Conservation (phyloP, 2,329 filamentous ascomycete genomes). For the Neophaeococcomyces mojaviensis region DNA sequence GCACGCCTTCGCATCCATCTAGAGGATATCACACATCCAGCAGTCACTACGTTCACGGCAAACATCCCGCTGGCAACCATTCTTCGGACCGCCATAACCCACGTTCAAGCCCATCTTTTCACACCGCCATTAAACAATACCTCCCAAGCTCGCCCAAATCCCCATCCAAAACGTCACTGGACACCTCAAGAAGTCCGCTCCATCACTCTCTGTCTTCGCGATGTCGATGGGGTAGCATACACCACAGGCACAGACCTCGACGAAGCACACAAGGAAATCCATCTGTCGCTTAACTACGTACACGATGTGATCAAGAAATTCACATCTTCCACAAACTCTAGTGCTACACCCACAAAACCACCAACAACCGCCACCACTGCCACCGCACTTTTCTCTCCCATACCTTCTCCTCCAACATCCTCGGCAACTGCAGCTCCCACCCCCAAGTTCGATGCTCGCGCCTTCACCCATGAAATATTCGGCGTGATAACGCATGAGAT, state of each 20-base stretch:
- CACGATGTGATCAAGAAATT: constrained; percentile 27
- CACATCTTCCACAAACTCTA: neutral
- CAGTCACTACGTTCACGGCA: constrained; percentile 59
- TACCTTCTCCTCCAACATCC: constrained; percentile 13
- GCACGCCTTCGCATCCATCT: constrained; percentile 22
- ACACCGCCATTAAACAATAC: constrained; percentile 21
- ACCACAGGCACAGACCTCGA: constrained; percentile 75
- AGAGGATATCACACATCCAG: constrained; percentile 46
- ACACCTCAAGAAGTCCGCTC: constrained; percentile 63
- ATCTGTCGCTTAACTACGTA: constrained; percentile 75
- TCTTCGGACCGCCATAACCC: constrained; percentile 55
- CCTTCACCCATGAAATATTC: constrained; percentile 52
- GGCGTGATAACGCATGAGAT: constrained; percentile 88
- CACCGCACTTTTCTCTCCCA: neutral
- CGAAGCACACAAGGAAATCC: constrained; percentile 83
- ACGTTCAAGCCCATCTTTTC: constrained; percentile 70
- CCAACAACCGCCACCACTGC: constrained; percentile 25
- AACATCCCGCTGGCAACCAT: constrained; percentile 56
- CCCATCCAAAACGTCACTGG: constrained; percentile 22
- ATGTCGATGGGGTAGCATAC: constrained; percentile 81
- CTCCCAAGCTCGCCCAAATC: constrained; percentile 1
- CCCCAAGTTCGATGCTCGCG: constrained; percentile 19
- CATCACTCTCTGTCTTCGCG: constrained; percentile 71
- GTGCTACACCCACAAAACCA: constrained; percentile 12
- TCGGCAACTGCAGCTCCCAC: constrained; percentile 15